Conservation (phyloP, 768 basidiomycete species). For the Russula sp. region DNA sequence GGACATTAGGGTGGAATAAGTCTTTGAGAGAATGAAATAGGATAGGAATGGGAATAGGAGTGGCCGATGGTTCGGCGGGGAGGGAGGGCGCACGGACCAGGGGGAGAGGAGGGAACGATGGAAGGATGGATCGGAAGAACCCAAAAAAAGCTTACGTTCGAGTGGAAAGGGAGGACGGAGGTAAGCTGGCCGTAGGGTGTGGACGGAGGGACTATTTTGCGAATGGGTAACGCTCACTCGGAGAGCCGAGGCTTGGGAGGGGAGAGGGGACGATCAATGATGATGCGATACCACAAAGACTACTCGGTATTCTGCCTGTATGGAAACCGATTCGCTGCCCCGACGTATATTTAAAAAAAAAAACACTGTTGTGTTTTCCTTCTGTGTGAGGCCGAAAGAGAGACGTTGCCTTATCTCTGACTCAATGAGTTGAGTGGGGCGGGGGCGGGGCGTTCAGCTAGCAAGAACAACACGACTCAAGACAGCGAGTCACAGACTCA, state of each 20-base stretch:
- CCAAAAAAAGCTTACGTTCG: slow-evolving; percentile 24
- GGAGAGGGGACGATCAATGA: slow-evolving; percentile 25
- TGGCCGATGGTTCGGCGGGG: slow-evolving; percentile 12
- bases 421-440: slow-evolving; percentile 1
- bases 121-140: slow-evolving; percentile 20
- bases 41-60: slow-evolving; percentile 13
- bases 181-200: slow-evolving; percentile 17
- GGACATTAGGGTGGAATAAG: slow-evolving; percentile 5
- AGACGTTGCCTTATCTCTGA: background rate
- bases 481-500: slow-evolving; percentile 17
- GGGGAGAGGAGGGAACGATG: slow-evolving; percentile 8
- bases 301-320: slow-evolving; percentile 12
- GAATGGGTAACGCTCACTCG: slow-evolving; percentile 19
- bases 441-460: slow-evolving; percentile 16
- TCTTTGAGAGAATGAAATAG: background rate
- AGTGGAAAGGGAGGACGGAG: slow-evolving; percentile 8
- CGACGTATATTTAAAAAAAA: slow-evolving; percentile 14
- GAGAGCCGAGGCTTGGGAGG: slow-evolving; percentile 25
- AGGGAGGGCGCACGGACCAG: slow-evolving; percentile 18
- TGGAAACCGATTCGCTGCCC: background rate
- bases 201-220: slow-evolving; percentile 16
- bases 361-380: slow-evolving; percentile 2
- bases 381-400: background rate
- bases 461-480: slow-evolving; percentile 20
- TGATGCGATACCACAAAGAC: slow-evolving; percentile 22